Evolutionary conservation across 2,329 filamentous ascomycete genomes (phyloP), one percentile per base, ranked within the genome.

Genomic region (Trichoderma sp.): DNA sequence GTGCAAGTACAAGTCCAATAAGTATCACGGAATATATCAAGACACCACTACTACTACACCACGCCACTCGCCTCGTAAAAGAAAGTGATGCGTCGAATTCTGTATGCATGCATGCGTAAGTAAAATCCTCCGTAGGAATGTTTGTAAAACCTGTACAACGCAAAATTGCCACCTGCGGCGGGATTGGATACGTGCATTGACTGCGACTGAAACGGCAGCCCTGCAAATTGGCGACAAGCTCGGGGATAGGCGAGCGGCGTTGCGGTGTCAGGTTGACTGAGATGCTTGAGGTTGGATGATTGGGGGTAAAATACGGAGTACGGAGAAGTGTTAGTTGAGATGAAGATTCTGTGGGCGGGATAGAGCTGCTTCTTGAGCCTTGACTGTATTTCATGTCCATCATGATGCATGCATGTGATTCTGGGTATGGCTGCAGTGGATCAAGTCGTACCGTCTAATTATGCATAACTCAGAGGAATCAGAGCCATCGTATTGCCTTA

Each of bases 171-270:
- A 66, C 63, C 28, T 36, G 28, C 5, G 47, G 36, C 18, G 63
- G 21, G 32, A 56, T 66, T 51, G 63, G 36, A 64, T 12, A 12
- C 14, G n/a, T 32, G 57, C 58, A 43, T 15, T 47, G 39, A 43
- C 30, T 39, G 66, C 12, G n/a, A 34, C 64, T 70, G 66, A 70
- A 70, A 70, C 66, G 21, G 28, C 39, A 51, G 56, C 36, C 66
- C 57, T 53, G 63, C 28, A 66, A 66, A 28, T 64, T 56, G 28
- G 47, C 26, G 63, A 66, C 47, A 56, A 32, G 63, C 28, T 62
- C 21, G 12, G 56, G n/a, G 28, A 61, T 70, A 62, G 60, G 66
- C 39, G 56, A 61, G 51, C 15, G 28, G 39, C 28, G 3, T 47
- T 28, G 12, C 12, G 39, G 66, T 70, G 26, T 60, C 66, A 62